A percentile compares a stretch with the other conserved stretches of the same genome.
Conservation (phyloP, 345 rosid genomes). For the Erysimum cheiranthoides region DNA sequence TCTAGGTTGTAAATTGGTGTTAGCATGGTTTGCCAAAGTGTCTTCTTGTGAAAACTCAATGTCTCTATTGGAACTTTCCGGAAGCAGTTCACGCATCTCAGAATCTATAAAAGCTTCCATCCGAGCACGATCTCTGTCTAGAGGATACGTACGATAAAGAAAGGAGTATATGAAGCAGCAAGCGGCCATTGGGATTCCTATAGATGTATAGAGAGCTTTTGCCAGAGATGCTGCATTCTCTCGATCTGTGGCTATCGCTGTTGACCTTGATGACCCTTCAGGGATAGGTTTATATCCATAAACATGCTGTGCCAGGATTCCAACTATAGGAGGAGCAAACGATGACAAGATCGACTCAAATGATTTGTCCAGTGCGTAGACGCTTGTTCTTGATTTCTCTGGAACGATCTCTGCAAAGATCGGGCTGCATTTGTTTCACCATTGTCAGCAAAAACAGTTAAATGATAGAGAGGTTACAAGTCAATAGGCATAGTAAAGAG, state of each 20-base stretch:
- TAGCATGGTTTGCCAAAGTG: background rate
- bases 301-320: constrained; percentile 79
- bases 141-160: constrained; percentile 77
- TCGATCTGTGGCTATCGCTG: constrained; percentile 69
- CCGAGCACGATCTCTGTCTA: constrained; percentile 74
- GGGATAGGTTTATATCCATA: constrained; percentile 79
- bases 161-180: constrained; percentile 82
- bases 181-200: constrained; percentile 75
- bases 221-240: constrained; percentile 78
- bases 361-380: constrained; percentile 80
- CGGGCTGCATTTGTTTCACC: constrained; percentile 58
- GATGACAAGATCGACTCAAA: constrained; percentile 82
- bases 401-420: constrained; percentile 95
- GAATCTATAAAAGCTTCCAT: constrained; percentile 80
- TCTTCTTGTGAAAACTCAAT: constrained; percentile 38
- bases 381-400: constrained; percentile 77
- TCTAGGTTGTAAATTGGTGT: constrained; percentile 20
- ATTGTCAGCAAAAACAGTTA: constrained; percentile 17
- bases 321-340: constrained; percentile 88
- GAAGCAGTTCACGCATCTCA: constrained; percentile 66
- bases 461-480: background rate
- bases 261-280: constrained; percentile 50
- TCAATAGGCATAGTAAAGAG: constrained; percentile 3
- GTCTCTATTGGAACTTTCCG: constrained; percentile 37
- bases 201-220: constrained; percentile 78